Conservation (phyloP, 208 protist genomes). For the Vickermania ingenoplastis region DNA sequence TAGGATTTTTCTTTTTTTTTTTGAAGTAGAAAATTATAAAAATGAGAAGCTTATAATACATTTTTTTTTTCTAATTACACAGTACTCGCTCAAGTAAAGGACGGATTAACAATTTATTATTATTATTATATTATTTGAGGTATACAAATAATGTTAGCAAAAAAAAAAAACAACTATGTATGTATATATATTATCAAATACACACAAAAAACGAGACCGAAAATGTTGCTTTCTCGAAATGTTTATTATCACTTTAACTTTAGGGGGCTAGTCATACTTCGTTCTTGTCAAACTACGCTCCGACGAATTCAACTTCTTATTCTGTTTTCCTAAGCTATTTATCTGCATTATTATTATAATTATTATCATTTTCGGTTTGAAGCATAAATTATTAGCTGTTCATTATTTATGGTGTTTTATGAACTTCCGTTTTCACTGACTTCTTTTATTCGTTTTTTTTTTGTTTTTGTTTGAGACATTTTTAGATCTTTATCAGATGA, state of each 20-base stretch:
- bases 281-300: too few relatives aligned
- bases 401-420: too few relatives aligned
- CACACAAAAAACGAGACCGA: not conserved
- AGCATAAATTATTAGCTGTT: too few relatives aligned
- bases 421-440: not conserved
- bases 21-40: slow-evolving; percentile 5
- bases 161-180: slow-evolving; percentile 3
- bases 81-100: not conserved
- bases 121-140: not conserved
- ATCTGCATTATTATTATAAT: slow-evolving; percentile 1
- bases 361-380: too few relatives aligned
- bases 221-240: slow-evolving; percentile 6
- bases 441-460: not conserved
- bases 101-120: not conserved
- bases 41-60: slow-evolving; percentile 1
- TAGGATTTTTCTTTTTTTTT: slow-evolving; percentile 7
- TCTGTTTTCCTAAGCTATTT: slow-evolving; percentile 1
- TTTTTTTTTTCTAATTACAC: not conserved
- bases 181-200: slow-evolving; percentile 3
- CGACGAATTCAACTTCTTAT: not conserved
- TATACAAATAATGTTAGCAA: not conserved
- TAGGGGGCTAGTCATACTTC: too few relatives aligned
- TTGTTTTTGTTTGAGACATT: too few relatives aligned
- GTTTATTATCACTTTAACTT: slow-evolving; percentile 2
- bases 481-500: too few relatives aligned